Conservation (phyloP, 2,329 filamentous ascomycete genomes). For the Exophiala sideris region DNA sequence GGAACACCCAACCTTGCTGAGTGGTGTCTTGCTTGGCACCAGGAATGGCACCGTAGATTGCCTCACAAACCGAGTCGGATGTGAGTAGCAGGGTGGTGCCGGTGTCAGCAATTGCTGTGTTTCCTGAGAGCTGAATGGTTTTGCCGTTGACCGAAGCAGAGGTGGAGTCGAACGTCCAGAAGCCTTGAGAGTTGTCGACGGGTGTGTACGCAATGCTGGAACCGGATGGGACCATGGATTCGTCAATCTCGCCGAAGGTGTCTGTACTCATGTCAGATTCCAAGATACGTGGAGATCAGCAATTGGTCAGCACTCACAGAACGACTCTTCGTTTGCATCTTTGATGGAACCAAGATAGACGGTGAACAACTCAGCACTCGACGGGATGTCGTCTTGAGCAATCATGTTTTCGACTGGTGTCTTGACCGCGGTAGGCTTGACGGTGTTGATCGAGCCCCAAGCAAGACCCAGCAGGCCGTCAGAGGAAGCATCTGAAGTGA, state of each 20-base stretch:
- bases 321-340: conserved; percentile 40
- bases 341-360: conserved; percentile 59
- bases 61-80: conserved; percentile 58
- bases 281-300: background rate
- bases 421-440: conserved; percentile 52
- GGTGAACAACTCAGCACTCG: conserved; percentile 59
- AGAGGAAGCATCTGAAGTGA: conserved; percentile 50
- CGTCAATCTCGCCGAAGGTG: conserved; percentile 70
- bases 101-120: conserved; percentile 68
- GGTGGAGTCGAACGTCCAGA: conserved; percentile 64
- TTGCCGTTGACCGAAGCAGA: conserved; percentile 58
- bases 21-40: conserved; percentile 55
- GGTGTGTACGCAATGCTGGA: conserved; percentile 58
- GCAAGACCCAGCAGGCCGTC: conserved; percentile 59
- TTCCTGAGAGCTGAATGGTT: conserved; percentile 49
- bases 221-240: conserved; percentile 55
- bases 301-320: background rate
- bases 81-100: conserved; percentile 67
- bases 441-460: conserved; percentile 63
- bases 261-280: conserved; percentile 47
- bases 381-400: conserved; percentile 52
- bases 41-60: conserved; percentile 62
- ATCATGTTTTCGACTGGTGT: conserved; percentile 72
- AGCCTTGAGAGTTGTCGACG: conserved; percentile 63
- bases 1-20: conserved; percentile 64